Evolutionary conservation across 305 asterid genomes (phyloP), one percentile per base, ranked within the genome.

Genomic region (Ajuga reptans): DNA sequence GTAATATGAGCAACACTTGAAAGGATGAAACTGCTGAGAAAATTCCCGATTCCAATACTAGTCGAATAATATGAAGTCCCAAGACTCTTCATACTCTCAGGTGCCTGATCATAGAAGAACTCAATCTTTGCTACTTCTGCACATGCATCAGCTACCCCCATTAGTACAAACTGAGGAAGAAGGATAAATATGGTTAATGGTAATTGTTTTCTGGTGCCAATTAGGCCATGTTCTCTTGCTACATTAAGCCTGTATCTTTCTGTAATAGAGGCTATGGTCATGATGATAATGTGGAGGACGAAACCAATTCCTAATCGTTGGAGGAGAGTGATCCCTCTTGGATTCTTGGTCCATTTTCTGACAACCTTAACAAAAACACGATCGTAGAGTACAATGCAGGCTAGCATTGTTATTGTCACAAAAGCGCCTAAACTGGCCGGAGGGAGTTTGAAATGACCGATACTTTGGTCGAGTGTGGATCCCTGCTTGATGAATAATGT

Each of bases 401-500:
- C 59, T 0, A 87, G 84, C 88, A 87, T 79, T 18, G 87, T 65
- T 9, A 87, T 1, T 0, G 91, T 87, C 4, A 85, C 81, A 9
- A 87, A 87, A 11, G 72, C 88, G 1, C 64, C 80, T 66, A 84
- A 52, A 59, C 95, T 84, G 4, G 95, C 92, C 0, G 95, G 87
- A 31, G 92, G 95, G 31, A 84, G 73, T 1, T 64, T 60, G 84
- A 85, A 79, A 33, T 55, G 67, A 10, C 67, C 86, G 34, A 87
- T 66, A 9, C 12, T 29, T 69, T 82, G 67, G 68, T 85, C 34
- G 2, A 87, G 89, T 6, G 85, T 81, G 18, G 89, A 75, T 34
- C 95, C 92, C 78, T 87, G 90, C 75, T 87, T 87, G 58, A 87
- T 64, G 73, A 87, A 85, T 2, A 87, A 87, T 2, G 92, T 87